Evolutionary conservation across 768 basidiomycete genomes (phyloP).

Genomic region (Pilatotrama ljubarskyi): DNA sequence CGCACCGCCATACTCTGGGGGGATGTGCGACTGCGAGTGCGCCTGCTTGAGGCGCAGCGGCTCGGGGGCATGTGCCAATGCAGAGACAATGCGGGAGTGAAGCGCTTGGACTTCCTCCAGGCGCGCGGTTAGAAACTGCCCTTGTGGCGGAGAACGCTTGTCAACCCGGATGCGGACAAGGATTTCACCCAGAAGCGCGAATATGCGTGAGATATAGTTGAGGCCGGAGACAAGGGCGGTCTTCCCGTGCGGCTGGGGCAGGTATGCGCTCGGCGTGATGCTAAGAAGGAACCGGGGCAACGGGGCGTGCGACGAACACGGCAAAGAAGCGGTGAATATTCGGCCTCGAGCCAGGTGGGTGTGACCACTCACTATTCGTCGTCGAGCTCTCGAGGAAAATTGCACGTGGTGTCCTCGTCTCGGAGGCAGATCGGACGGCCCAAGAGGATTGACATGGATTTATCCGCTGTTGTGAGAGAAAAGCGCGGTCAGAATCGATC

Average conservation of each 20-base stretch:
- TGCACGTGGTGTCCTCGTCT: slow-evolving; percentile 82
- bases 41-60: slow-evolving; percentile 67
- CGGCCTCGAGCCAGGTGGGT: slow-evolving; percentile 22
- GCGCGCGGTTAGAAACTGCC: slow-evolving; percentile 81
- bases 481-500: slow-evolving; percentile 11
- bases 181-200: slow-evolving; percentile 83
- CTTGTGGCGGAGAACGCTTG: slow-evolving; percentile 82
- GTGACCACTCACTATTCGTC: slow-evolving; percentile 75
- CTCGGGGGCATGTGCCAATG: slow-evolving; percentile 76
- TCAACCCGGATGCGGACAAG: slow-evolving; percentile 85
- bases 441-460: slow-evolving; percentile 84
- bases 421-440: slow-evolving; percentile 83
- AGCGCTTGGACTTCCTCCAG: slow-evolving; percentile 84
- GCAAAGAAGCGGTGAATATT: slow-evolving; percentile 32
- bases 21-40: slow-evolving; percentile 48
- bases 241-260: slow-evolving; percentile 85
- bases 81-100: slow-evolving; percentile 71
- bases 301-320: neutral
- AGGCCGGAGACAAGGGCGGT: slow-evolving; percentile 84
- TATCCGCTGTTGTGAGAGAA: slow-evolving; percentile 60
- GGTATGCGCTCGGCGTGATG: slow-evolving; percentile 81
- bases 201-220: slow-evolving; percentile 84
- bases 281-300: slow-evolving; percentile 36
- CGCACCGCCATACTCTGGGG: slow-evolving; percentile 64
- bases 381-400: slow-evolving; percentile 86